phyloP scores from a whole-genome alignment of 179 eudicot species.

The Beta corolliflora region DNA sequence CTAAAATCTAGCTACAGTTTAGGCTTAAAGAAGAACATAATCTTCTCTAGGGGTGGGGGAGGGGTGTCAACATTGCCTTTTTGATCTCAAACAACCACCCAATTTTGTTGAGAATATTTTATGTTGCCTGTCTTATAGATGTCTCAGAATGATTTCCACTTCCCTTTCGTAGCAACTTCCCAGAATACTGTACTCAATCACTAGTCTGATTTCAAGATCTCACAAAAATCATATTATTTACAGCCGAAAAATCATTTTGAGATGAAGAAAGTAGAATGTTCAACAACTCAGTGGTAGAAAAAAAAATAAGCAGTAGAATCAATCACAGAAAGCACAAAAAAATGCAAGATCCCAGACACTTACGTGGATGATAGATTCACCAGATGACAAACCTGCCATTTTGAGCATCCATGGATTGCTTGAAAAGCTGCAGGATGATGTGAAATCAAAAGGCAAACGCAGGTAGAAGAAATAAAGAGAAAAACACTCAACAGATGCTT shows the following conservation, averaged over 20 bases:
- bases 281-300: background rate
- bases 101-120: background rate
- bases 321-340: background rate
- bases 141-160: background rate
- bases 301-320: background rate
- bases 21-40: background rate
- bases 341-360: slow-evolving; percentile 12
- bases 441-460: slow-evolving; percentile 12
- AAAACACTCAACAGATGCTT: background rate
- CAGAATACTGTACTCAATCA: background rate
- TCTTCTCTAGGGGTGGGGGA: background rate
- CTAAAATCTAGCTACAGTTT: background rate
- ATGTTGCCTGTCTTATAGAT: background rate
- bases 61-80: background rate
- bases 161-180: background rate
- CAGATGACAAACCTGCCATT: slow-evolving; percentile 69
- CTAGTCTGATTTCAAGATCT: background rate
- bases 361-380: slow-evolving; percentile 91
- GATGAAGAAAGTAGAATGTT: background rate
- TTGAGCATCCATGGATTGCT: slow-evolving; percentile 94
- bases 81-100: background rate
- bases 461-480: slow-evolving; percentile 11
- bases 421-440: slow-evolving; percentile 69
- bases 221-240: background rate
- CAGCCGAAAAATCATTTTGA: background rate